Evolutionary conservation across 257 asterid species (phyloP).

Genomic region (Coffea canephora): DNA sequence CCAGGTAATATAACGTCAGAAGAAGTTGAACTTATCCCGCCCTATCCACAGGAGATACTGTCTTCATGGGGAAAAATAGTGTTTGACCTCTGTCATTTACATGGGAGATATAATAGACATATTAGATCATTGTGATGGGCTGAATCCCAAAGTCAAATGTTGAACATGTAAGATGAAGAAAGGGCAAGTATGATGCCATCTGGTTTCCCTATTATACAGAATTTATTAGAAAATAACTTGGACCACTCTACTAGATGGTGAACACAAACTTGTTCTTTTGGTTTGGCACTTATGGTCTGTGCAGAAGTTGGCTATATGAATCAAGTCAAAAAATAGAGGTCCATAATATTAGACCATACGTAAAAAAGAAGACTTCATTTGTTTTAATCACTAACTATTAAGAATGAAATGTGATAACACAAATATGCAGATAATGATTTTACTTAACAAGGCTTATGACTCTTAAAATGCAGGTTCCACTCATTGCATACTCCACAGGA

Average conservation of each 20-base stretch:
- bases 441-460: neutral
- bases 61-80: neutral
- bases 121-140: too few relatives aligned
- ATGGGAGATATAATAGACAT: neutral
- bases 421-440: neutral
- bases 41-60: neutral
- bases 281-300: neutral
- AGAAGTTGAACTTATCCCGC: neutral
- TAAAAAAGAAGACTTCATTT: neutral
- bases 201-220: neutral
- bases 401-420: neutral
- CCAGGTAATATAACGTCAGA: conserved; percentile 31
- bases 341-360: neutral
- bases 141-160: neutral
- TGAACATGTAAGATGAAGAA: neutral
- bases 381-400: neutral
- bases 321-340: neutral
- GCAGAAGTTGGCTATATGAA: neutral
- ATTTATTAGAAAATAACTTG: neutral
- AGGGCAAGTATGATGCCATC: neutral
- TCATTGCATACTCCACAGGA: conserved; percentile 53
- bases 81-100: neutral
- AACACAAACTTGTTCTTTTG: neutral
- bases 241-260: neutral
- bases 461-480: conserved; percentile 41